Conservation (phyloP, 306 rosid species). For the Malus domestica region ASM211411v1 NC_041789.1:20644001-20644500, state of each 20-base stretch:
- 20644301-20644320: constrained; percentile 6
- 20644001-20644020: constrained; percentile 56
- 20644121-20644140: constrained; percentile 39
- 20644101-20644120: constrained; percentile 36
- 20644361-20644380: background rate
- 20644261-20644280: constrained; percentile 35
- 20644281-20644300: constrained; percentile 58
- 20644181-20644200: constrained; percentile 42
- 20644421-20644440: constrained; percentile 27
- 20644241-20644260: constrained; percentile 36
- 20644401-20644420: background rate
- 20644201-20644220: constrained; percentile 49
- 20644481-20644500: constrained; percentile 83
- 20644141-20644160: constrained; percentile 47
- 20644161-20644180: constrained; percentile 45
- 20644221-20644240: constrained; percentile 47
- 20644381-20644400: background rate
- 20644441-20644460: constrained; percentile 70
- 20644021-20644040: constrained; percentile 42
- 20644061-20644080: constrained; percentile 34
- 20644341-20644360: background rate
- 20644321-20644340: background rate
- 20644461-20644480: constrained; percentile 93
- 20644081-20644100: constrained; percentile 37
- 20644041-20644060: constrained; percentile 37